Base-by-base conservation (phyloP, 2,329 filamentous ascomycete species). In the Elsinoe perseae region DNA sequence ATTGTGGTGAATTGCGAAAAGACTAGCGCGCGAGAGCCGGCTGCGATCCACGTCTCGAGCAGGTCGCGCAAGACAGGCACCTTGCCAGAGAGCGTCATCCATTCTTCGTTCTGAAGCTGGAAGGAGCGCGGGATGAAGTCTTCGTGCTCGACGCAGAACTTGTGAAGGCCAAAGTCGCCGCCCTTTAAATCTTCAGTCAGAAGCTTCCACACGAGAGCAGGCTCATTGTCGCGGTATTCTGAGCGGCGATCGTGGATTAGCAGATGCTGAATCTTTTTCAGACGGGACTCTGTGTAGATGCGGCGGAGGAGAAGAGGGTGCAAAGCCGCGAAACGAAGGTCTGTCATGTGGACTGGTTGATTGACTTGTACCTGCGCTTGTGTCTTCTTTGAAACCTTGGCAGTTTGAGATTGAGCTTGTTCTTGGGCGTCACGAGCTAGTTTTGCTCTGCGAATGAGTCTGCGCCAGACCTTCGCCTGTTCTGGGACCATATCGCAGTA, bases 1-100 rank as follows among this genome's bases (percentile, higher is more conserved):
- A 95, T 85, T 61, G 89, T 85, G 5, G 89, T 89, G 70, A 97
- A 98, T 64, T 95, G 90, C 44, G 87, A 95, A 73, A 98, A 98
- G 21, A 98, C 83, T 2, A 98, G 79, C 0, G 88, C 85, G 3
- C 92, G 85, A 68, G 96, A 91, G 2, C 91, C 92, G 54, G 89
- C 90, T 58, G 79, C 74, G 61, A 85, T 84, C 71, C 89, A 96
- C 12, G 78, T 72, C 9, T 77, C 75, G 1, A 98, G 77, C 10
- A 98, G 78, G 63, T 87, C 80, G 23, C 89, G 77, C 23, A 97
- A 80, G 62, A 87, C 86, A 61, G 83, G 74, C n/a, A 97, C 84
- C 69, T 98, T 98, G 57, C 92, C 93, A 48, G 86, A 83, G 5
- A 61, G 62, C 60, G 83, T 77, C 79, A 85, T 82, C 82, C 82